These are phyloP conservation scores for Diaporthe vaccinii DNA, from an alignment of 2,329 filamentous ascomycete genomes.

Conservation along the genomic window DNA sequence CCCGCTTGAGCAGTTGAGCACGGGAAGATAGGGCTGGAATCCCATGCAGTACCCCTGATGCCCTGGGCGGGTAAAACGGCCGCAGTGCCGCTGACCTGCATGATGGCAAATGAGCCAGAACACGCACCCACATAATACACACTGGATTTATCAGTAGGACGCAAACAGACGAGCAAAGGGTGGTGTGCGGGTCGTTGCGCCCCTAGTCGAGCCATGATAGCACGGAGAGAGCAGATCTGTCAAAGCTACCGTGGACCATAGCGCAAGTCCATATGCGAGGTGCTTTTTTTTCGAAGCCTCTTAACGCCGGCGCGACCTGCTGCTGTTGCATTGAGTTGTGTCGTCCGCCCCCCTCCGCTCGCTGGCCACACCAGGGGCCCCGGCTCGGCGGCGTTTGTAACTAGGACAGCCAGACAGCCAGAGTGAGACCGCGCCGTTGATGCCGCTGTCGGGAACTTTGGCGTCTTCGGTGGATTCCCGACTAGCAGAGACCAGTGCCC, in stretches of 20 bases:
- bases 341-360: neutral
- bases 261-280: conserved; percentile 2
- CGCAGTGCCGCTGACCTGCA: conserved; percentile 27
- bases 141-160: neutral
- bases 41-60: conserved; percentile 34
- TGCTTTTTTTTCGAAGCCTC: conserved; percentile 11
- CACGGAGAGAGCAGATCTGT: conserved; percentile 2
- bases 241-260: conserved; percentile 3
- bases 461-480: conserved; percentile 23
- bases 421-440: conserved; percentile 11
- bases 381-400: conserved; percentile 12
- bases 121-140: neutral
- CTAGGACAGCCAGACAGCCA: neutral
- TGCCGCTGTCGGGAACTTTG: conserved; percentile 16
- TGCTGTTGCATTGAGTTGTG: neutral
- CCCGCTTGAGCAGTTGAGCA: conserved; percentile 23
- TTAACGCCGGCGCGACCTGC: conserved; percentile 1
- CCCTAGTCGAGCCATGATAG: conserved; percentile 1
- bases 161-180: neutral
- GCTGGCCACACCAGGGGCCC: conserved; percentile 4
- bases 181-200: conserved; percentile 1
- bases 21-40: conserved; percentile 35
- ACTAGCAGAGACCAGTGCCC: conserved; percentile 13
- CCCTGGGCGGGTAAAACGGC: conserved; percentile 34
- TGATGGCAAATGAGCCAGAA: conserved; percentile 19